Percentiles rank a stretch among this genome's conserved stretches.
These are phyloP conservation scores for Ascochyta viciae-villosae DNA, from an alignment of 2,329 filamentous ascomycete species.

Conservation along the genomic window DNA sequence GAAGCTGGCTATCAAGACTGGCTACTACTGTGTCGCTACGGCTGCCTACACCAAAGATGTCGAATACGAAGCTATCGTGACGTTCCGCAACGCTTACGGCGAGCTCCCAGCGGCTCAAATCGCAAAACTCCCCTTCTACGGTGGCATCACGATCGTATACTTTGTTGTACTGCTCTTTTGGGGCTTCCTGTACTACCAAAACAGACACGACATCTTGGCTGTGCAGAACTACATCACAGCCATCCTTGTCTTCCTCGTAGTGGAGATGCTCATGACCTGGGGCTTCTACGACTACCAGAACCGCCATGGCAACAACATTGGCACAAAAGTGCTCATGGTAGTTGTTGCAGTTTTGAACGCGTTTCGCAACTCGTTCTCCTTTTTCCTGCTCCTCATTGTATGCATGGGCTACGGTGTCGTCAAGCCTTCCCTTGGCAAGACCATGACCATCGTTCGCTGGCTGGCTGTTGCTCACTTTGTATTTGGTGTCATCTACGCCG, in stretches of 20 bases:
- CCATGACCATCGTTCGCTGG: slow-evolving; percentile 92
- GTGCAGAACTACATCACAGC: slow-evolving; percentile 99
- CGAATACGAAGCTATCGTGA: slow-evolving; percentile 80
- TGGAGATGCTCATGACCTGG: slow-evolving; percentile 99
- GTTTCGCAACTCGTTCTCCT: slow-evolving; percentile 94
- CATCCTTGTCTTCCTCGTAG: slow-evolving; percentile 89
- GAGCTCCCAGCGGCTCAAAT: slow-evolving; percentile 96
- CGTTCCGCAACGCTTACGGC: slow-evolving; percentile 95
- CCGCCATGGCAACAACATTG: slow-evolving; percentile 80
- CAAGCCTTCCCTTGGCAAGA: slow-evolving; percentile 87
- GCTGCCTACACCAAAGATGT: slow-evolving; percentile 69
- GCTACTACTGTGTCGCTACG: slow-evolving; percentile 93
- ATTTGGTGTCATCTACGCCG: slow-evolving; percentile 91
- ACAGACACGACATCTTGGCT: slow-evolving; percentile 89
- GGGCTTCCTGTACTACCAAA: slow-evolving; percentile 94
- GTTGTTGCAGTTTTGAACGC: slow-evolving; percentile 94
- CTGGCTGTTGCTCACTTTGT: slow-evolving; percentile 92
- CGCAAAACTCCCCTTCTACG: slow-evolving; percentile 96
- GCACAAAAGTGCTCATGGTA: slow-evolving; percentile 85
- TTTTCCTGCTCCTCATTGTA: slow-evolving; percentile 96
- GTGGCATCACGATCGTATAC: slow-evolving; percentile 91
- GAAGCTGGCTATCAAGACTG: slow-evolving; percentile 68
- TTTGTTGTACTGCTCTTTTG: slow-evolving; percentile 86
- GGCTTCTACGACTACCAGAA: slow-evolving; percentile 98
- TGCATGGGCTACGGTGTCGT: slow-evolving; percentile 99